phyloP scores from a whole-genome alignment of 805 yeast species.

The Monosporozyma yasuniensis region DNA sequence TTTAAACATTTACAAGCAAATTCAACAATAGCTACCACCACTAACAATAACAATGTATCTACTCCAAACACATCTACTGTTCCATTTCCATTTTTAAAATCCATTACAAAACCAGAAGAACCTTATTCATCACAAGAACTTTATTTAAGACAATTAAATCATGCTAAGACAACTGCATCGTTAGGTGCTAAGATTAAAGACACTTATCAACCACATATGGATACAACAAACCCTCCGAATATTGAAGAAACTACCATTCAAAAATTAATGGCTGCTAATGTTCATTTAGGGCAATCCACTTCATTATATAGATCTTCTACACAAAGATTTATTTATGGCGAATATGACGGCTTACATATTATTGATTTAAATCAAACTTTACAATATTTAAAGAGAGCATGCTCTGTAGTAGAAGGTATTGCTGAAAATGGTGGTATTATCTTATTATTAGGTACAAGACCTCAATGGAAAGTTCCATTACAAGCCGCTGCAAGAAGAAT shows the following conservation, averaged over 20 bases:
- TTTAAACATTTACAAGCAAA: constrained; percentile 7
- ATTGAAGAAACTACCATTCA: constrained; percentile 54
- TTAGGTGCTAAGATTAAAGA: constrained; percentile 56
- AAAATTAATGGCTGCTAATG: constrained; percentile 80
- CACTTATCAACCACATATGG: constrained; percentile 63
- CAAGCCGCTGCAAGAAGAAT: constrained; percentile 71
- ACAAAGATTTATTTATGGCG: constrained; percentile 81
- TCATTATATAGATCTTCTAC: constrained; percentile 69
- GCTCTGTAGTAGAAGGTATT: constrained; percentile 76
- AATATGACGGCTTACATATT: constrained; percentile 81
- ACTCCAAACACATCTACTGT: background rate
- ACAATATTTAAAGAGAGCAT: constrained; percentile 65
- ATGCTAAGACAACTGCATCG: constrained; percentile 42
- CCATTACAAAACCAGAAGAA: constrained; percentile 44
- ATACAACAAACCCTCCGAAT: constrained; percentile 49
- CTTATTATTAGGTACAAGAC: constrained; percentile 74
- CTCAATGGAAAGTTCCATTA: constrained; percentile 66
- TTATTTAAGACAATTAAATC: constrained; percentile 61
- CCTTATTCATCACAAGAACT: constrained; percentile 75
- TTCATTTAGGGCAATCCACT: constrained; percentile 89
- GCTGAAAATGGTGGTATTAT: constrained; percentile 79
- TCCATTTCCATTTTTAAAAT: constrained; percentile 49
- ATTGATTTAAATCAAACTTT: constrained; percentile 85
- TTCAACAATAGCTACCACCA: background rate
- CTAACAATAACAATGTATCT: background rate